Conservation (phyloP, 73 alveolate genomes). For the Paramecium pentaurelia region DNA sequence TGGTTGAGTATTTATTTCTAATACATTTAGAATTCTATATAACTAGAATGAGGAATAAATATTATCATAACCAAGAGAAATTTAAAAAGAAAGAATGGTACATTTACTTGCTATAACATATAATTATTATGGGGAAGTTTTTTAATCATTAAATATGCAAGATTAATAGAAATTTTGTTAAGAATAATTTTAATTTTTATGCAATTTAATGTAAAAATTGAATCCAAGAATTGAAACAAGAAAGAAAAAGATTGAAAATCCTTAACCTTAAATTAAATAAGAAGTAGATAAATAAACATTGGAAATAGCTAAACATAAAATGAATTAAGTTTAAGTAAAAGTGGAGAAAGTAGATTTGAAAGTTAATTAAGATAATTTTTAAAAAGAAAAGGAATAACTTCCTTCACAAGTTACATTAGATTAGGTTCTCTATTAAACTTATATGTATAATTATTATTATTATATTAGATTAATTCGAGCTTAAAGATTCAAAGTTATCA, state of each 20-base stretch:
- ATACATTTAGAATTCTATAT: not conserved
- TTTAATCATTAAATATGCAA: not conserved
- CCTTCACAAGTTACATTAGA: not conserved
- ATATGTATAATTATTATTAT: not conserved
- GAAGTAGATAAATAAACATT: not conserved
- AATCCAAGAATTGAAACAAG: not conserved
- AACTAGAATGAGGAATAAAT: not conserved
- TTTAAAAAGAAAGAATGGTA: slow-evolving; percentile 1
- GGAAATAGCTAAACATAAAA: slow-evolving; percentile 29
- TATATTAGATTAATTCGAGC: not conserved
- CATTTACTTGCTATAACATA: slow-evolving; percentile 22
- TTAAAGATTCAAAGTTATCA: not conserved
- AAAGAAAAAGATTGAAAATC: not conserved
- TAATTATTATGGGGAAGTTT: slow-evolving; percentile 27
- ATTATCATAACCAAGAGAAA: slow-evolving; percentile 3
- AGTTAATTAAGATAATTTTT: not conserved
- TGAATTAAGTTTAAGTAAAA: not conserved
- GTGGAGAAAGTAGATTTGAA: not conserved
- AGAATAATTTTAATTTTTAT: not conserved
- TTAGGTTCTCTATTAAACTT: not conserved
- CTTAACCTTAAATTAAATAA: not conserved
- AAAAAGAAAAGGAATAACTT: not conserved
- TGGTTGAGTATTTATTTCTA: not conserved
- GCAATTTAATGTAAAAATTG: not conserved
- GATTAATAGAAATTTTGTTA: not conserved